phyloP scores from a whole-genome alignment of 2,329 filamentous ascomycete genomes.

The Alternaria viburni region DNA sequence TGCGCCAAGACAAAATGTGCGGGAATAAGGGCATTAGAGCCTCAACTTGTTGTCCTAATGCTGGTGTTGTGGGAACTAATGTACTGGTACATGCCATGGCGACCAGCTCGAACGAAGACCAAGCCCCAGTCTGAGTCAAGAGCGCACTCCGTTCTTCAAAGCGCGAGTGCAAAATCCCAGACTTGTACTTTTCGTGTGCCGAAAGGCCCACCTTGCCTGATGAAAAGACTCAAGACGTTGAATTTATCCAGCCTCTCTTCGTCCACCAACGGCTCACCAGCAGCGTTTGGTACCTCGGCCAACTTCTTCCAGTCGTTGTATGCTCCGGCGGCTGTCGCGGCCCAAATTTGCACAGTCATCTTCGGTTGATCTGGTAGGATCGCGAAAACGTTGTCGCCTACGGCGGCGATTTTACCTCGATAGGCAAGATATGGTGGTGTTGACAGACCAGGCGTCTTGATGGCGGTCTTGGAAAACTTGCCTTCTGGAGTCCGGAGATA shows the following conservation, averaged over 20 bases:
- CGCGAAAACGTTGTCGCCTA: constrained; percentile 36
- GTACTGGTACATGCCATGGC: neutral
- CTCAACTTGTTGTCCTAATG: neutral
- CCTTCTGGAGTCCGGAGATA: constrained; percentile 38
- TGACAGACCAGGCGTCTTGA: constrained; percentile 36
- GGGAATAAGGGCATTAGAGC: neutral
- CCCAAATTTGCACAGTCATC: constrained; percentile 36
- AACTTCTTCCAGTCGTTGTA: constrained; percentile 42
- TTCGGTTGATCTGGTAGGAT: constrained; percentile 41
- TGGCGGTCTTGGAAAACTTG: constrained; percentile 40
- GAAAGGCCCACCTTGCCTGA: constrained; percentile 43
- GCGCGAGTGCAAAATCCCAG: constrained; percentile 38
- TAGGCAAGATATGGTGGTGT: constrained; percentile 42
- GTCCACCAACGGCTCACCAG: constrained; percentile 41
- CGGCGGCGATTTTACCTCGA: constrained; percentile 39
- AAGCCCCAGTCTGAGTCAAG: neutral
- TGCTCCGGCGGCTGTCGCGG: constrained; percentile 32
- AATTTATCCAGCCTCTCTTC: constrained; percentile 35
- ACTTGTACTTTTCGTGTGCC: constrained; percentile 42
- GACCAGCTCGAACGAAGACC: neutral
- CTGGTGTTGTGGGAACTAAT: neutral
- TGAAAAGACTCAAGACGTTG: constrained; percentile 41
- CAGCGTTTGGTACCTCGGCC: constrained; percentile 38
- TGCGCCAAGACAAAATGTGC: neutral
- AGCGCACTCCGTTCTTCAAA: neutral